phyloP scores from a whole-genome alignment of 2,329 filamentous ascomycete genomes.

The Metarhizium brunneum region DNA sequence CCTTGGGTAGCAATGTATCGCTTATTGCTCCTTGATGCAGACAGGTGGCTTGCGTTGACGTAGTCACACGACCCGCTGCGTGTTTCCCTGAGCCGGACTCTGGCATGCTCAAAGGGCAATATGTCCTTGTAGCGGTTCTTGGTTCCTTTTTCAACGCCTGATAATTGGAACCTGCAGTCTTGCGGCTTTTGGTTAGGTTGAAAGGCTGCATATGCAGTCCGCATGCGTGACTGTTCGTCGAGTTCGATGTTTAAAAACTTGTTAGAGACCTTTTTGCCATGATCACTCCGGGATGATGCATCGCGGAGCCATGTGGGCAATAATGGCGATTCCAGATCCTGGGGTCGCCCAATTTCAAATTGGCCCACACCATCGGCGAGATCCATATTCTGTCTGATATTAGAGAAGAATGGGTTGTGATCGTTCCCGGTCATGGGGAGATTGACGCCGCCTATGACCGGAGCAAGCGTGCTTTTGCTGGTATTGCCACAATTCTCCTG shows the following conservation, averaged over 20 bases:
- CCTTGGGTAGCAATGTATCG: slow-evolving; percentile 94
- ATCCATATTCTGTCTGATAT: slow-evolving; percentile 95
- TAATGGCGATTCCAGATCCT: slow-evolving; percentile 34
- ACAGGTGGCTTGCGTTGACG: slow-evolving; percentile 85
- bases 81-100: slow-evolving; percentile 69
- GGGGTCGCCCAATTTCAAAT: slow-evolving; percentile 45
- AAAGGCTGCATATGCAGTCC: slow-evolving; percentile 54
- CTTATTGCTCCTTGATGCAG: slow-evolving; percentile 74
- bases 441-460: slow-evolving; percentile 81
- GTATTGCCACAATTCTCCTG: slow-evolving; percentile 13
- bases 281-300: slow-evolving; percentile 56
- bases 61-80: slow-evolving; percentile 73
- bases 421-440: slow-evolving; percentile 62
- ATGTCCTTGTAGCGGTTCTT: slow-evolving; percentile 99
- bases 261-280: slow-evolving; percentile 72
- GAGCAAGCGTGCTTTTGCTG: slow-evolving; percentile 38
- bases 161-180: slow-evolving; percentile 55
- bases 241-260: slow-evolving; percentile 79
- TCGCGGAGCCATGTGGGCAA: slow-evolving; percentile 72
- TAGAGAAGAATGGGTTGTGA: slow-evolving; percentile 85
- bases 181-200: slow-evolving; percentile 24
- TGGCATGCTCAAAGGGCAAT: slow-evolving; percentile 86
- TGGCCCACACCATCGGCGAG: slow-evolving; percentile 88
- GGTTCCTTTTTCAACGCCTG: slow-evolving; percentile 84
- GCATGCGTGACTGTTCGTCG: slow-evolving; percentile 86